Conservation (phyloP, 495 filamentous ascomycete genomes). For the Talaromyces stipitatus region DNA sequence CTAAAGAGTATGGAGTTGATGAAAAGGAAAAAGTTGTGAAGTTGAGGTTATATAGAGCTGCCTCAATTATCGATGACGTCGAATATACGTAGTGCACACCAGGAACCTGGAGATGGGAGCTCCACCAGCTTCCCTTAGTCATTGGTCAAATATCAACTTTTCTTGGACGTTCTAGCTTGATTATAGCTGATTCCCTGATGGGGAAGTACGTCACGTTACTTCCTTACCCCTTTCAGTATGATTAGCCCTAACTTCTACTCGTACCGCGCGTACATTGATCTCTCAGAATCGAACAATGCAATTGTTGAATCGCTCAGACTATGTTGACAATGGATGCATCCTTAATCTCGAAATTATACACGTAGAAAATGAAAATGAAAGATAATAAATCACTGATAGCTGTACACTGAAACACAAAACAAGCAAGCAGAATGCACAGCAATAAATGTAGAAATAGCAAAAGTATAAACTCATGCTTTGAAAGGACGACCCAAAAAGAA, state of each 20-base stretch:
- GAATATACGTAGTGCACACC: not conserved
- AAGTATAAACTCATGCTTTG: not conserved
- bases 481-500: not conserved
- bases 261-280: not conserved
- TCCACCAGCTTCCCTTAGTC: not conserved
- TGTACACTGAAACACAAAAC: not conserved
- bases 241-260: not conserved
- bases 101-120: not conserved
- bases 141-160: not conserved
- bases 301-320: not conserved
- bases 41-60: not conserved
- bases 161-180: not conserved
- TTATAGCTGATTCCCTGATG: not conserved
- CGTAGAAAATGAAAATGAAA: not conserved
- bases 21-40: not conserved
- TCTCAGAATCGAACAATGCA: not conserved
- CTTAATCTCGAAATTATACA: not conserved
- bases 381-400: not conserved
- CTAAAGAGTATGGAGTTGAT: not conserved
- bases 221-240: too few species aligned
- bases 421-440: not conserved
- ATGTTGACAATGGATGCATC: conserved; percentile 1
- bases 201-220: not conserved
- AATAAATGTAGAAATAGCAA: not conserved
- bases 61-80: conserved; percentile 3